Base-by-base conservation (phyloP, 257 asterid species). In the Solanum commersonii region DNA sequence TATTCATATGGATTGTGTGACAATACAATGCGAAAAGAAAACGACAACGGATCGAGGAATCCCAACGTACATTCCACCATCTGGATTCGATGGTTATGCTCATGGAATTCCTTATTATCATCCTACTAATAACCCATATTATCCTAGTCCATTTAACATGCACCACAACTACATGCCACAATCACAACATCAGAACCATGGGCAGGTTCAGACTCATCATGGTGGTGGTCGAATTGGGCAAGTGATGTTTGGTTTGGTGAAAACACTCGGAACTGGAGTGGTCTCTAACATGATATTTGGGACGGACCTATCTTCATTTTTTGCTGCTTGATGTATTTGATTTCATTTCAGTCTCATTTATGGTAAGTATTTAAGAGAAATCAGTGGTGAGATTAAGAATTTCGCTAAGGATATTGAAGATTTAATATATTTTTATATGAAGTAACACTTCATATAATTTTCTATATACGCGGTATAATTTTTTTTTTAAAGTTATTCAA, bases 1-100 rank as follows among this genome's bases (percentile, higher is more conserved):
- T 83, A 89, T 93, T 15, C 93, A 93, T 85, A 29, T 92, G 52
- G 91, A 87, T 59, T 93, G 95, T 25, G 88, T 93, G 5, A 40
- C 89, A 25, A 35, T 85, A 86, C n/a, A 91, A 92, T 23, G 60
- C 59, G 34, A 92, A 87, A 10, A 71, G 73, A 4, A 29, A 25
- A 40, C 42, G 0, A 63, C 68, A 1, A 79, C 49, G 44, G 87
- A 87, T 35, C 89, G 91, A 5, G 93, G 93, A 46, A 77, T 77
- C 34, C 60, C 84, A 6, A 77, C 10, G 14, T 77, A 77, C 4
- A 49, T 85, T 44, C 92, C 89, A 0, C 18, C 18, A 72, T 88
- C 67, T 7, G 87, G 35, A n/a, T 60, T 78, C 88, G 1, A 23
- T 37, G 78, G 60, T 49, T 70, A 74, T 38, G 49, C 82, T 87